A percentile compares a stretch with the other conserved stretches of the same genome.
phyloP scores from a whole-genome alignment of 1,284 basidiomycete genomes.

The Volvariella volvacea region DNA sequence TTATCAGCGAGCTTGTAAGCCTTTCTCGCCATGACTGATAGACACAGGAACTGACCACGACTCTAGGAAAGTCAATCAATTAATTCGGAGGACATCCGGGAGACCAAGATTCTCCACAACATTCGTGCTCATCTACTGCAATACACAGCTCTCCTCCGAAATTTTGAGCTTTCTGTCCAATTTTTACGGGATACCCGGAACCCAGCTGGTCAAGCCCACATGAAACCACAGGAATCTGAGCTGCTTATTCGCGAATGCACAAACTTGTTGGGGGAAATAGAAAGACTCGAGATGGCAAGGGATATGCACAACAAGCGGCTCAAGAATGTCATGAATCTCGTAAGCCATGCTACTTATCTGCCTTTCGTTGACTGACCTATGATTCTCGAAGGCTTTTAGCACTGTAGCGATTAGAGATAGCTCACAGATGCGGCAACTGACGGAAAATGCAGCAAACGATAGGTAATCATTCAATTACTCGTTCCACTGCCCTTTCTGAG shows the following conservation, averaged over 20 bases:
- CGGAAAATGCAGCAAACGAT: too few relatives aligned
- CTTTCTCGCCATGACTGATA: neutral
- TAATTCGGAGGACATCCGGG: slow-evolving; percentile 23
- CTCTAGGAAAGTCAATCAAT: neutral
- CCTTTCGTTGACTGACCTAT: too few relatives aligned
- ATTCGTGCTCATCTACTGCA: slow-evolving; percentile 39
- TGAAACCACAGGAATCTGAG: slow-evolving; percentile 1
- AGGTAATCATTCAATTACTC: too few relatives aligned
- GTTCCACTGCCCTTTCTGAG: too few relatives aligned
- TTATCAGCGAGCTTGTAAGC: slow-evolving; percentile 39
- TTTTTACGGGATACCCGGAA: slow-evolving; percentile 36
- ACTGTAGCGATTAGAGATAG: too few relatives aligned
- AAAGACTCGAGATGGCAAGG: slow-evolving; percentile 29
- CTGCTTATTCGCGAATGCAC: slow-evolving; percentile 18
- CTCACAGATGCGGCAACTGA: too few relatives aligned
- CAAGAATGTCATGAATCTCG: slow-evolving; percentile 43
- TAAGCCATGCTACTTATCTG: too few relatives aligned
- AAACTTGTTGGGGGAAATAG: slow-evolving; percentile 31
- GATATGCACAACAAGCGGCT: slow-evolving; percentile 35
- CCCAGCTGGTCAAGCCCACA: slow-evolving; percentile 30
- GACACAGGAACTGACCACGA: too few relatives aligned
- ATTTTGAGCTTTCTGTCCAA: slow-evolving; percentile 32
- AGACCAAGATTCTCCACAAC: slow-evolving; percentile 31
- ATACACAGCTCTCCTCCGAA: slow-evolving; percentile 35
- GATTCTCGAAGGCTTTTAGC: too few relatives aligned